Evolutionary conservation across 768 basidiomycete genomes (phyloP), one percentile per base, ranked within the genome.

Genomic region (Leccinum rimulosum): DNA sequence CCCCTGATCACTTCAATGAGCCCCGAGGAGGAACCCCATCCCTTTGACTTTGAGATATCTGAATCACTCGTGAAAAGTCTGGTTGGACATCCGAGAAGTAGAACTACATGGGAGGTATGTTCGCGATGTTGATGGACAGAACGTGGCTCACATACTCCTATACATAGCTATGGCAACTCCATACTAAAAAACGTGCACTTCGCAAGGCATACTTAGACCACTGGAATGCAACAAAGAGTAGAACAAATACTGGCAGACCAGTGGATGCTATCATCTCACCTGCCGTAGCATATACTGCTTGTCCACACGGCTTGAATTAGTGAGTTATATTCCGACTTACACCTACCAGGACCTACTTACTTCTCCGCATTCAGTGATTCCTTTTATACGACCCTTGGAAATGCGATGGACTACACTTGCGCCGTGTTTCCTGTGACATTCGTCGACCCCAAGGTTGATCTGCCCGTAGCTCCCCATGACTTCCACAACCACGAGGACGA

Each of bases 191-290:
- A 60, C 66, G 74, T 17, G 63, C 66, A 6, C 69, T 79, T 43
- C 75, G 79, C 59, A 79, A 80, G 63, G 73, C 74, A 30, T 76
- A 81, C 59, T 73, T 84, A 31, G 79, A 80, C 60, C 73, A 79
- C 47, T 83, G 81, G 82, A 74, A 81, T 38, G 73, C 72, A 10
- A 82, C 83, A 2, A 71, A 51, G n/a, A 57, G 38, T 3, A 56
- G 56, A 33, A 84, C 83, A 15, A 73, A 73, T 6, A 84, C 81
- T 0, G 80, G 79, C 10, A 69, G 82, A 33, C 81, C 82, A 0
- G 75, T 84, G 5, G 83, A 84, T 61, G 81, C 78, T 3, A 76
- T 84, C 66, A 79, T 84, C 55, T 74, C 73, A 9, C 79, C 83
- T 15, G 76, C 69, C 0, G 76, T 75, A 3, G 74, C 78, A 6